A percentile compares a stretch with the other conserved stretches of the same genome.
Evolutionary conservation across 306 rosid species (phyloP).

Genomic region (Lathyrus aphaca): DNA sequence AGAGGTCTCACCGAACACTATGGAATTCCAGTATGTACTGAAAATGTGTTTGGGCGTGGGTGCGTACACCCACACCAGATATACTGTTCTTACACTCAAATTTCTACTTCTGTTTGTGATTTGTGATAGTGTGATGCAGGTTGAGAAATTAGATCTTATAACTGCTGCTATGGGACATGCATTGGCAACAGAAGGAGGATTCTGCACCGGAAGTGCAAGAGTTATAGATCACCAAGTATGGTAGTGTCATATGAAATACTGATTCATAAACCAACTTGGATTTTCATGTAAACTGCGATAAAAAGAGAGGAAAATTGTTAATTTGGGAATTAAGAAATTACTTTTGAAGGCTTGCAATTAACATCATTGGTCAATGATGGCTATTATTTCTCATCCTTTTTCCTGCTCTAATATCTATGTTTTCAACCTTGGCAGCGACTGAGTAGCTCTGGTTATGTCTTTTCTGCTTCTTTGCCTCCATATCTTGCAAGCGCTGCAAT

Average conservation of each 20-base stretch:
- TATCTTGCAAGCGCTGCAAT: constrained; percentile 94
- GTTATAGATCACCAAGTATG: constrained; percentile 98
- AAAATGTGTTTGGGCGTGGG: constrained; percentile 24
- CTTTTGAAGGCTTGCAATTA: constrained; percentile 31
- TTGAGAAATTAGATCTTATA: constrained; percentile 85
- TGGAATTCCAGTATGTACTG: constrained; percentile 74
- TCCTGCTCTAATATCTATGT: constrained; percentile 35
- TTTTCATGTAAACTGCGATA: constrained; percentile 2
- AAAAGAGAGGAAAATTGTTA: constrained; percentile 1
- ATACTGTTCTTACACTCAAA: constrained; percentile 13
- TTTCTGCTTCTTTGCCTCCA: constrained; percentile 98
- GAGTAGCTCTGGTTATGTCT: constrained; percentile 96
- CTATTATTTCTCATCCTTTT: constrained; percentile 29
- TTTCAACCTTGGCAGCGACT: constrained; percentile 66
- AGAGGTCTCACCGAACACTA: constrained; percentile 88
- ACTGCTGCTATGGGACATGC: constrained; percentile 99
- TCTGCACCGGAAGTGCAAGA: constrained; percentile 93
- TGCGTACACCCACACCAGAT: constrained; percentile 2
- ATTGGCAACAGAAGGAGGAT: constrained; percentile 96
- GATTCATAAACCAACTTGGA: constrained; percentile 36
- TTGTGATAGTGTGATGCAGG: constrained; percentile 56
- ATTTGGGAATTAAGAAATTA: constrained; percentile 18
- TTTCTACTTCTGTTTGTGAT: constrained; percentile 42
- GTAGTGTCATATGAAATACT: constrained; percentile 37
- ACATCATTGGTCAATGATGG: constrained; percentile 34